A percentile compares a stretch with the other conserved stretches of the same genome.
Evolutionary conservation across 2,329 filamentous ascomycete genomes (phyloP).

Genomic region (Epichloe baconii): DNA sequence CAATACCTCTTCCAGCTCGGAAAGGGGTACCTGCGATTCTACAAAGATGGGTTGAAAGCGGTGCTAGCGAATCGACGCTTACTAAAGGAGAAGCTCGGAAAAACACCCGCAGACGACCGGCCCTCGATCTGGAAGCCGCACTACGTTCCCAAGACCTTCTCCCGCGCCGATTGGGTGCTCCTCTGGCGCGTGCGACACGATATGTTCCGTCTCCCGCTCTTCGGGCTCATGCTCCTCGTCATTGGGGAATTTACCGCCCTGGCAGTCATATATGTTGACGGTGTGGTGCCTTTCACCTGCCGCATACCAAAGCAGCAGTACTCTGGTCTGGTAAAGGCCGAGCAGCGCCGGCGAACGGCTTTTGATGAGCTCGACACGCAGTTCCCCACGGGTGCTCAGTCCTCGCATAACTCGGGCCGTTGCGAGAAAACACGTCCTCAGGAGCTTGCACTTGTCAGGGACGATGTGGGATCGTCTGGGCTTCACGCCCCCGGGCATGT

Average conservation of each 20-base stretch:
- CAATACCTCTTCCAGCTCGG: constrained; percentile 49
- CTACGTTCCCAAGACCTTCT: constrained; percentile 25
- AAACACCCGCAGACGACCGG: constrained; percentile 40
- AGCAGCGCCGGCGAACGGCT: constrained; percentile 36
- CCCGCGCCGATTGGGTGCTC: constrained; percentile 59
- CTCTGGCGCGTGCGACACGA: constrained; percentile 57
- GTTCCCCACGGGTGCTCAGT: constrained; percentile 23
- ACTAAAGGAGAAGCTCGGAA: constrained; percentile 29
- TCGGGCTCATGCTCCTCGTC: constrained; percentile 60
- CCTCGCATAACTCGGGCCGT: constrained; percentile 16
- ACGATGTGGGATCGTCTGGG: constrained; percentile 37
- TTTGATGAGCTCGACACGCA: constrained; percentile 29
- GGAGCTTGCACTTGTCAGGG: constrained; percentile 31
- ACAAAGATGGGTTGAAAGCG: constrained; percentile 70
- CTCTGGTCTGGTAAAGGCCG: constrained; percentile 39
- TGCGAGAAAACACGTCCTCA: constrained; percentile 26
- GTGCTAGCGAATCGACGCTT: constrained; percentile 54
- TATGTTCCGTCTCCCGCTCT: constrained; percentile 62
- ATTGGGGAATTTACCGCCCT: constrained; percentile 82
- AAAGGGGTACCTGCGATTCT: constrained; percentile 70
- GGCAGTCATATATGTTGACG: constrained; percentile 56
- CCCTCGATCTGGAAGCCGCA: constrained; percentile 25
- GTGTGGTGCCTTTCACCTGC: constrained; percentile 67
- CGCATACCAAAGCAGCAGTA: constrained; percentile 65
- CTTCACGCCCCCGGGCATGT: constrained; percentile 33